phyloP scores from a whole-genome alignment of 108 stramenopile genomes.

The Cyclotella cryptica region DNA sequence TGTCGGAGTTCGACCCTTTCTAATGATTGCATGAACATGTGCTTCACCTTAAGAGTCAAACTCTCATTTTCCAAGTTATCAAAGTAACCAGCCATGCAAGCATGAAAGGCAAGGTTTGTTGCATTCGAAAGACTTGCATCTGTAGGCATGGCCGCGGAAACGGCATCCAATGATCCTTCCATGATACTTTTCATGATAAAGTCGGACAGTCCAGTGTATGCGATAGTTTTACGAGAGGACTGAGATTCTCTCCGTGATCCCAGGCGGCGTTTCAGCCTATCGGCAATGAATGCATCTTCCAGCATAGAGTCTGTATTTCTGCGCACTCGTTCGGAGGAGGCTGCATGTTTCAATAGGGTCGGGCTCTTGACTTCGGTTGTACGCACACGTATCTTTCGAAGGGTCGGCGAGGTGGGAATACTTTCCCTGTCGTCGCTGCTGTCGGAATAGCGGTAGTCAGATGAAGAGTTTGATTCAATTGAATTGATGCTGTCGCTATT shows the following conservation, averaged over 20 bases:
- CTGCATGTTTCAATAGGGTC: constrained; percentile 35
- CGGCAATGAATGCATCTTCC: constrained; percentile 52
- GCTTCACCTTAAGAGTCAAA: constrained; percentile 21
- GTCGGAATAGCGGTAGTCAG: constrained; percentile 7
- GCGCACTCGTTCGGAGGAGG: constrained; percentile 42
- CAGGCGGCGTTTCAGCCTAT: constrained; percentile 43
- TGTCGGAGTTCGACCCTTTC: constrained; percentile 38
- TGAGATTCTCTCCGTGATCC: constrained; percentile 31
- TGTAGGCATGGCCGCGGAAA: constrained; percentile 45
- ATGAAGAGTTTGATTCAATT: not conserved
- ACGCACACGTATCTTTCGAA: constrained; percentile 25
- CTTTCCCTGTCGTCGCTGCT: constrained; percentile 1
- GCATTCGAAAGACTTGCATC: constrained; percentile 38
- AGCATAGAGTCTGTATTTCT: constrained; percentile 60
- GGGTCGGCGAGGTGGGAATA: constrained; percentile 22
- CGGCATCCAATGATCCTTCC: constrained; percentile 42
- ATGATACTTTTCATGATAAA: constrained; percentile 52
- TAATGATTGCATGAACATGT: constrained; percentile 51
- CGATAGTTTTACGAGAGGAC: constrained; percentile 21
- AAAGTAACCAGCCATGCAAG: constrained; percentile 56
- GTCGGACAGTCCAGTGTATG: constrained; percentile 36
- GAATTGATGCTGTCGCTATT: not conserved
- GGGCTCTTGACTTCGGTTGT: constrained; percentile 42
- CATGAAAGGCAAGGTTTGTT: constrained; percentile 32
- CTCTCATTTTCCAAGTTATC: constrained; percentile 22